phyloP scores from a whole-genome alignment of 805 yeast species.

The Barnettozyma pratensis region DNA sequence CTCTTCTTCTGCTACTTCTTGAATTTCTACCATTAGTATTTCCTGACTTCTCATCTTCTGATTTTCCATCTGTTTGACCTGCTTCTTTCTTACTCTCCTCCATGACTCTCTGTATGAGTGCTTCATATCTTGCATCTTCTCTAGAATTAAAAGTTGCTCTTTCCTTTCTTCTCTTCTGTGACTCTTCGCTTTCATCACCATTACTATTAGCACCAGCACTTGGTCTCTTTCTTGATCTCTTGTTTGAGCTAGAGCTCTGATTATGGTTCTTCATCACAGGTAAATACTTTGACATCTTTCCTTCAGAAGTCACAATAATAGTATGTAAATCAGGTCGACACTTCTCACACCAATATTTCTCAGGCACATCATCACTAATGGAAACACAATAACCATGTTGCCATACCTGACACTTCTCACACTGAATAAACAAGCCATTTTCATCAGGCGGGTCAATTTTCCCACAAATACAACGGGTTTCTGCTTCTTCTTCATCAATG shows the following conservation, averaged over 20 bases:
- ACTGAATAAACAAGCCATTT: constrained; percentile 69
- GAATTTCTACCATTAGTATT: constrained; percentile 1
- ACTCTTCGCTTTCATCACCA: constrained; percentile 11
- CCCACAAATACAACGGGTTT: constrained; percentile 42
- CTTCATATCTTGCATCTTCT: constrained; percentile 40
- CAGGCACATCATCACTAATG: constrained; percentile 64
- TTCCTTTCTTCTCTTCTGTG: constrained; percentile 26
- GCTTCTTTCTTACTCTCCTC: constrained; percentile 36
- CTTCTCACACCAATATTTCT: constrained; percentile 89
- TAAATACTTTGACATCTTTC: constrained; percentile 43
- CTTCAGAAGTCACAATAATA: constrained; percentile 41
- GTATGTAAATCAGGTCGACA: constrained; percentile 85
- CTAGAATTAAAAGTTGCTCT: constrained; percentile 35
- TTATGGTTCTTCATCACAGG: constrained; percentile 34
- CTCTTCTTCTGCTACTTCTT: constrained; percentile 11
- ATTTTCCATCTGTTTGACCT: constrained; percentile 8
- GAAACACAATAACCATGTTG: constrained; percentile 98
- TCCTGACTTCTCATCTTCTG: constrained; percentile 8
- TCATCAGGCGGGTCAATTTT: constrained; percentile 40
- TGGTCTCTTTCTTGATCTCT: constrained; percentile 24
- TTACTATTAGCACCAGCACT: not conserved
- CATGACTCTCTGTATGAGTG: constrained; percentile 35
- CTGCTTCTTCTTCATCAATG: constrained; percentile 38
- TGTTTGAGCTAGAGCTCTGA: not conserved
- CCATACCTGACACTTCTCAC: constrained; percentile 93